Base-by-base conservation (phyloP, 2,329 filamentous ascomycete species). In the Seiridium cupressi region DNA sequence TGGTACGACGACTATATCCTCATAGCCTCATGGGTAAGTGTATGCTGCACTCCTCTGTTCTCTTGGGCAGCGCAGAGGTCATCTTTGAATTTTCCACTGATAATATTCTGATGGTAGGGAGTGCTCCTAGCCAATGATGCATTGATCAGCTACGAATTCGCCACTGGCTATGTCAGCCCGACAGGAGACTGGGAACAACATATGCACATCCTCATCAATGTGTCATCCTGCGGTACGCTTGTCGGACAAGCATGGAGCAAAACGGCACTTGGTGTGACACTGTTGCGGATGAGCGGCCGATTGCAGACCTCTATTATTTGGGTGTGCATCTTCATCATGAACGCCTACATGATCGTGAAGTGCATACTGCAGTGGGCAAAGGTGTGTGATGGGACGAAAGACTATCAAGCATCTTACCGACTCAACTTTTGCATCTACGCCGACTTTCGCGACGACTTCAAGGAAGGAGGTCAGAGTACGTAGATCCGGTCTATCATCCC, bases 211-310 rank as follows among this genome's bases (percentile, higher is more conserved):
- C 55, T 63, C 35, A 59, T 61, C 51, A 58, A 55, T 31, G 35
- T 63, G 11, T 58, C 62, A 36, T 60, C 55, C 4, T 61, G 57
- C 36, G 58, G 57, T 10, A 62, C 58, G 32, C 38, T 63, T 10
- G 13, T 63, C 18, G 62, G 62, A 40, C 57, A 61, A 32, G 47
- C 60, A 8, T 69, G 66, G 60, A 75, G 73, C 61, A 77, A 77
- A 60, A 73, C 74, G 0, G 76, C 75, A 0, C 74, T 77, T 57
- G 73, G 72, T 7, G 64, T 76, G 18, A 76, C 74, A 0, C 61
- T 76, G 4, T 65, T 76, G 32, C 68, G 73, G 3, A 69, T 76
- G 44, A 64, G 68, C 3, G 48, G 72, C 60, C 56, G 60, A 9
- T 64, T 61, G 63, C 65, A 62, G 40, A 49, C 60, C n/a, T 65